These are phyloP conservation scores for Sarcodon aspratus DNA, from an alignment of 768 basidiomycete genomes.

Conservation along the genomic window DNA sequence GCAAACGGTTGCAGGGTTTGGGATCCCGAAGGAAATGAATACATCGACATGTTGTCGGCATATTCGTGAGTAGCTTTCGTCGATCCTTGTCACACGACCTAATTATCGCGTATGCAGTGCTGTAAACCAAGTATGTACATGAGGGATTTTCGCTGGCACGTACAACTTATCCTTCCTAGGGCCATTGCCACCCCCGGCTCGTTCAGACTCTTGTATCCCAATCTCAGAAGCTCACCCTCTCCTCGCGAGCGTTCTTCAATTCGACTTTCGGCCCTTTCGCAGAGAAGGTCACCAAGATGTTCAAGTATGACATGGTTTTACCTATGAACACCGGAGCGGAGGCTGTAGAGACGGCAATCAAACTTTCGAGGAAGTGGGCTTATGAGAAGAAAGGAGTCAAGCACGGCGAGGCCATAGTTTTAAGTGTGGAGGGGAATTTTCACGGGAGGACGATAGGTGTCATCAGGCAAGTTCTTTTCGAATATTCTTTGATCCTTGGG, in stretches of 20 bases:
- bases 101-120: constrained; percentile 35
- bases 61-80: constrained; percentile 63
- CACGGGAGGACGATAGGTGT: constrained; percentile 89
- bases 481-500: constrained; percentile 4
- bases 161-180: constrained; percentile 25
- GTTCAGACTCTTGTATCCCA: constrained; percentile 74
- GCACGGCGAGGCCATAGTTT: constrained; percentile 74
- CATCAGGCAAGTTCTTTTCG: constrained; percentile 44
- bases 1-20: constrained; percentile 44
- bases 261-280: constrained; percentile 86
- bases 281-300: constrained; percentile 68
- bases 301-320: constrained; percentile 90
- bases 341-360: constrained; percentile 95
- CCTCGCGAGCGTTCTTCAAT: constrained; percentile 95
- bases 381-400: constrained; percentile 79
- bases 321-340: constrained; percentile 99
- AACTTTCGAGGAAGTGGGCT: constrained; percentile 95
- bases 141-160: neutral
- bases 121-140: constrained; percentile 65
- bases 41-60: constrained; percentile 96
- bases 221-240: constrained; percentile 83
- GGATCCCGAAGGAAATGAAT: constrained; percentile 92
- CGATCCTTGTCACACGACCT: neutral
- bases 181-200: constrained; percentile 89
- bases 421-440: constrained; percentile 87